Evolutionary conservation across 257 asterid genomes (phyloP), one percentile per base, ranked within the genome.

Genomic region (Gynochthodes officinalis): DNA sequence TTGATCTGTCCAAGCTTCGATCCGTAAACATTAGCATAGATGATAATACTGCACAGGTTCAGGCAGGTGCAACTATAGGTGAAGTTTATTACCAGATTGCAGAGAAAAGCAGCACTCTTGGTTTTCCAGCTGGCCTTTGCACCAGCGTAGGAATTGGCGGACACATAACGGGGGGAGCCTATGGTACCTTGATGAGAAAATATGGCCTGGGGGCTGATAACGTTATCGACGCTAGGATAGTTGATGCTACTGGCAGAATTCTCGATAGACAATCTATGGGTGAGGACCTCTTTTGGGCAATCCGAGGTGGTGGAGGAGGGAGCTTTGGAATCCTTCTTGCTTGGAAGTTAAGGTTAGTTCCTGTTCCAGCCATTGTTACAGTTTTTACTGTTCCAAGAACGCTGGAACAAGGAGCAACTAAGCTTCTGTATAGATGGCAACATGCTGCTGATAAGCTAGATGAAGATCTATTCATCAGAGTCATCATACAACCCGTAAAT

Each of bases 261-360:
- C 70, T 65, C 0, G 55, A 65, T 13, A 18, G 70, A 10, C 8
- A 43, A 44, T 25, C 70, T 15, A 65, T 65, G 70, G 70, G 70
- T 5, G 70, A 65, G n/a, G 70, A 65, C 43, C 70, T 66, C 6
- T 67, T 67, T 21, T 67, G 71, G 71, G 71, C 71, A 4, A 67
- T 67, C 40, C 27, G 59, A 21, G 71, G 77, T 7, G 70, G 67
- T 3, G 72, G 77, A 6, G 67, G 73, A 54, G 66, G 64, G 13
- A 65, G 73, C 42, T 74, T 73, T 13, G 77, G 72, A 3, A 39
- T 64, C 5, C 43, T 71, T 0, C 57, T 73, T 6, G 25, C 77
- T 53, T 73, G 72, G 77, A 73, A 73, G 21, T 0, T 73, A 3
- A 52, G 7, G 21, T 32, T 64, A 0, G 66, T 64, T 9, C 42